Percentiles rank a stretch among this genome's conserved stretches.
These are phyloP conservation scores for Phytophthora kernoviae DNA, from an alignment of 352 stramenopile genomes.

Conservation along the genomic window DNA sequence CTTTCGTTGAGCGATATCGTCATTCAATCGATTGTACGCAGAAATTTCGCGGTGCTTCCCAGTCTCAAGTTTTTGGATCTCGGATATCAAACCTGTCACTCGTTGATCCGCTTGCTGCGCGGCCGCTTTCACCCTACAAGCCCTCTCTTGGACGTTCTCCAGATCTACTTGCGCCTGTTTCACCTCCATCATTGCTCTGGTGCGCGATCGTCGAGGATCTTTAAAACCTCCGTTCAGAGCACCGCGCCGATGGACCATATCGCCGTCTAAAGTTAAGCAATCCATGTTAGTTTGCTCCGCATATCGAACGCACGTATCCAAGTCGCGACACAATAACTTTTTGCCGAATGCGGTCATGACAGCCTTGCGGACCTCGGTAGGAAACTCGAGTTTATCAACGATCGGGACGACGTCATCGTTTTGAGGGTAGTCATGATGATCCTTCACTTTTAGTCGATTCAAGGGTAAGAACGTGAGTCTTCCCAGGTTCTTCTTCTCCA, in stretches of 20 bases:
- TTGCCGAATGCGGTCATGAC: constrained; percentile 97
- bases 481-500: constrained; percentile 94
- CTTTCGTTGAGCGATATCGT: constrained; percentile 82
- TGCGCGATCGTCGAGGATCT: constrained; percentile 83
- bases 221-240: constrained; percentile 97
- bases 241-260: constrained; percentile 97
- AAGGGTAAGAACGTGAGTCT: constrained; percentile 98
- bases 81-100: constrained; percentile 81
- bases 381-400: constrained; percentile 87
- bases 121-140: constrained; percentile 84
- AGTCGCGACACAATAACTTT: constrained; percentile 95
- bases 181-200: constrained; percentile 86
- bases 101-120: constrained; percentile 91
- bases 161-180: constrained; percentile 77
- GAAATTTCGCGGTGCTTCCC: constrained; percentile 81
- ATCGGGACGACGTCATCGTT: constrained; percentile 86
- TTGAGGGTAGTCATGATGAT: constrained; percentile 71
- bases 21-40: constrained; percentile 75
- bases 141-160: constrained; percentile 68
- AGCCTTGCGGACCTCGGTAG: constrained; percentile 86
- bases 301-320: constrained; percentile 90
- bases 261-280: constrained; percentile 98
- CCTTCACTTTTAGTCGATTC: constrained; percentile 89
- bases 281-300: constrained; percentile 93
- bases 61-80: constrained; percentile 84